Base-by-base conservation (phyloP, 495 filamentous ascomycete species). In the Lepraria neglecta region DNA sequence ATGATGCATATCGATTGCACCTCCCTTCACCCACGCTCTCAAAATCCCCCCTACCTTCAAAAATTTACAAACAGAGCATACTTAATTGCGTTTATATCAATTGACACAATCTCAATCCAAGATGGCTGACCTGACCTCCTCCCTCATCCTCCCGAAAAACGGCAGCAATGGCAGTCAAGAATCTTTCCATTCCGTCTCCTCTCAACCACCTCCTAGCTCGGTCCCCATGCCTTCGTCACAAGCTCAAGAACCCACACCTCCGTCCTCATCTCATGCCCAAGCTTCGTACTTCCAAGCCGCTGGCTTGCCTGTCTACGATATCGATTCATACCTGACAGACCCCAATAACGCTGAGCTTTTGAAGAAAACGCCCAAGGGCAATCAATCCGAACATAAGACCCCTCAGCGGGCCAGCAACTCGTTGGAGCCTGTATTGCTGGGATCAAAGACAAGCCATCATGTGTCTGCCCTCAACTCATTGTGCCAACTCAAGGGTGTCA, bases 401-500 rank as follows among this genome's bases (percentile, higher is more conserved):
- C 30, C 33, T 4, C 6, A 51, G 46, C 28, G n/a, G 40, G 24
- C 43, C 12, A 31, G 38, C 24, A 19, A 60, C 6, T 27, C 46
- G 9, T 12, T 42, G 0, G 42, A 60, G 47, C 63, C 67, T 19
- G 51, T 67, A 6, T 59, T 65, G 0, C 38, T 69, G 12, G 67
- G 63, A 6, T 56, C 62, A 7, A 65, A 60, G 43, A 65, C 67
- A 6, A 64, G 33, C 28, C 58, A 67, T 44, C 35, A 64, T 56
- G 51, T 67, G 14, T 14, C 63, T 15, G 27, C 40, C 3, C 56
- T 69, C 12, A 59, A 69, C 31, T 14, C 24, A 2, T 38, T 65
- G 4, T 69, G 67, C 57, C 67, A 69, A 45, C n/a, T 46, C 24
- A 67, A 64, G 38, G 65, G 65, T 6, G 28, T 67, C 4, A n/a